A percentile compares a stretch with the other conserved stretches of the same genome.
phyloP scores from a whole-genome alignment of 768 basidiomycete species.

The Rubroboletus satanas region DNA sequence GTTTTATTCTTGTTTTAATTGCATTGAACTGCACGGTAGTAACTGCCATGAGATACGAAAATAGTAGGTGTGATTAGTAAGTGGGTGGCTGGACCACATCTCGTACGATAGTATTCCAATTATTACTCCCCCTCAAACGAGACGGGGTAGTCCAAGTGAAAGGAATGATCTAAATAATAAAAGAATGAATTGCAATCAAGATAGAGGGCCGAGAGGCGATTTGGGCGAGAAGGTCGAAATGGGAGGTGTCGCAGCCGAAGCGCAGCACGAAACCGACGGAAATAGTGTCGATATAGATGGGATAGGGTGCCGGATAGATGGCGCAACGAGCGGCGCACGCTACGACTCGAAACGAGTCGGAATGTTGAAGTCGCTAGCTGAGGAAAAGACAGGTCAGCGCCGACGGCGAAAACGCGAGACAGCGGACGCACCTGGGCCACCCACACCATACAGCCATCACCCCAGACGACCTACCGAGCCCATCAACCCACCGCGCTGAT shows the following conservation, averaged over 20 bases:
- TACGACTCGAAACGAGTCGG: not conserved
- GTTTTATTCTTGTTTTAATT: not conserved
- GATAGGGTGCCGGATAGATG: fast-evolving
- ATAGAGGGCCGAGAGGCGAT: not conserved
- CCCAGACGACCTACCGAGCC: not conserved
- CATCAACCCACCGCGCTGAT: too few relatives aligned
- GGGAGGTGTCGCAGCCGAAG: not conserved
- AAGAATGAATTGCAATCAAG: too few relatives aligned
- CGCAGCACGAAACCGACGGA: not conserved
- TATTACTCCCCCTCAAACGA: too few relatives aligned
- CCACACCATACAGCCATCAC: not conserved
- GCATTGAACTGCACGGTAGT: too few relatives aligned
- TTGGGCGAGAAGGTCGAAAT: not conserved
- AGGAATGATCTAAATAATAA: too few relatives aligned
- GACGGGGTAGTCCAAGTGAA: too few relatives aligned
- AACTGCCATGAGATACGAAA: too few relatives aligned
- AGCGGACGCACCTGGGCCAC: not conserved
- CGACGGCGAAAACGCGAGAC: too few relatives aligned
- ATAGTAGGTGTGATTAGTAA: too few relatives aligned
- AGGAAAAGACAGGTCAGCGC: not conserved
- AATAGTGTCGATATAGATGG: not conserved
- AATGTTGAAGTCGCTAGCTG: not conserved
- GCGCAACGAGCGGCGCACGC: not conserved
- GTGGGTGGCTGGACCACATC: too few relatives aligned
- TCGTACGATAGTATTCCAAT: too few relatives aligned